Evolutionary conservation across 208 protist species (phyloP), one percentile per base, ranked within the genome.

Genomic region (Acanthamoeba healyi): DNA sequence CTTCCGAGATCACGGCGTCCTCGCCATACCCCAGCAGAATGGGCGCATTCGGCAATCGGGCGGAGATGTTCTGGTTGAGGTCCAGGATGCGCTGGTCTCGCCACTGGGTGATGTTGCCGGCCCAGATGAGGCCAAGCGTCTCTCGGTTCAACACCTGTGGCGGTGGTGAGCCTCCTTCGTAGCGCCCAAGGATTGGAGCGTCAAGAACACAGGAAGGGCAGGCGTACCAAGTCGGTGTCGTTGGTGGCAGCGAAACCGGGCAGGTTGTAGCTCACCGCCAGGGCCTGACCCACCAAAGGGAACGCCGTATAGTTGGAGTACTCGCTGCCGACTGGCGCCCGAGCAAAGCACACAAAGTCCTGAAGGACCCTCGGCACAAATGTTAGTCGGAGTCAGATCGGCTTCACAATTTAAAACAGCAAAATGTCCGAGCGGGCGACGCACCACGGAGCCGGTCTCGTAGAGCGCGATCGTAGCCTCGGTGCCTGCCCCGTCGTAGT

Each of bases 61-160:
- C 70, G 15, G 38, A 24, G 32, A 84, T 38, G 36, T 15, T 22
- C n/a, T 29, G 74, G 12, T 84, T 84, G 74, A 26, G 22, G 10
- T 44, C 74, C 5, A 29, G 74, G n/a, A 84, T 84, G 74, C 22
- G 14, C 24, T n/a, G n/a, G 74, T 84, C 17, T 24, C 49, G 14
- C 74, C 74, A 84, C 12, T 51, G 42, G 17, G n/a, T 46, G 74
- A 84, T 84, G 34, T 84, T 12, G 32, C 74, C 74, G 5, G n/a
- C 26, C 74, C 74, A 84, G 24, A 84, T 84, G 36, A 10, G 42
- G 7, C 38, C 74, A 9, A 84, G 26, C 38, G 19, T 19, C 26
- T 84, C 44, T 12, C 74, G 12, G n/a, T 38, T 65, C 29, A 9
- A 26, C 56, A 65, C 15, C 19, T 65, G 24, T 4, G 19, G 24